Evolutionary conservation across 164 flowering plant species (phyloP), one percentile per base, ranked within the genome.

Genomic region (Nelumbo lutea): DNA sequence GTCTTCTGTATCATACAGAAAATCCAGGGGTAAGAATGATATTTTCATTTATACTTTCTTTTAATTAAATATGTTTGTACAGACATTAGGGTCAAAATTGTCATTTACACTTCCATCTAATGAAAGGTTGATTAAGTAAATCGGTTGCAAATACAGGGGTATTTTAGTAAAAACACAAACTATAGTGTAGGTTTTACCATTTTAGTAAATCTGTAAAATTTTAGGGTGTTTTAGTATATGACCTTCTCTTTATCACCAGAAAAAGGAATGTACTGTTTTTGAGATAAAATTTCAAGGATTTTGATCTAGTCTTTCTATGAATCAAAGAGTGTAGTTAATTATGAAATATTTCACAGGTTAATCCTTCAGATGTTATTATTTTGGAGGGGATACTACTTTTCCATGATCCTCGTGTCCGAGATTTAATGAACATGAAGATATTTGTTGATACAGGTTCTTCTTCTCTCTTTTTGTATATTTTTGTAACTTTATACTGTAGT

Each of bases 401-500:
- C 73, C 98, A 95, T 80, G 98, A 95, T 80, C 84, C 88, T 15
- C 91, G 96, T 66, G 92, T 95, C 13, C 83, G 98, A 27, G 91
- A 86, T 39, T 77, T 89, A 83, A 85, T 92, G 96, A 95, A 89
- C 75, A 95, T 95, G 98, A 95, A 95, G 88, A 89, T 95, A 75
- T 95, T 95, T 82, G 98, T 95, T 73, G 97, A 91, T 85, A 88
- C 96, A 90, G 98, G 98, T 95, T 84, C 70, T 65, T 67, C 69
- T 53, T 56, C 61, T 53, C 58, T 27, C 56, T 7, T 67, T 3
- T 48, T 63, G 27, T 53, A 51, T 56, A 41, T 41, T 10, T 11
- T 41, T 61, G 41, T 43, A 56, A 61, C 40, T 62, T 5, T 45
- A 43, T 63, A 38, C 48, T 67, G 61, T 38, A 13, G n/a, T 46